Conservation (phyloP, 2,329 filamentous ascomycete species). For the Sporothrix phasma region DNA sequence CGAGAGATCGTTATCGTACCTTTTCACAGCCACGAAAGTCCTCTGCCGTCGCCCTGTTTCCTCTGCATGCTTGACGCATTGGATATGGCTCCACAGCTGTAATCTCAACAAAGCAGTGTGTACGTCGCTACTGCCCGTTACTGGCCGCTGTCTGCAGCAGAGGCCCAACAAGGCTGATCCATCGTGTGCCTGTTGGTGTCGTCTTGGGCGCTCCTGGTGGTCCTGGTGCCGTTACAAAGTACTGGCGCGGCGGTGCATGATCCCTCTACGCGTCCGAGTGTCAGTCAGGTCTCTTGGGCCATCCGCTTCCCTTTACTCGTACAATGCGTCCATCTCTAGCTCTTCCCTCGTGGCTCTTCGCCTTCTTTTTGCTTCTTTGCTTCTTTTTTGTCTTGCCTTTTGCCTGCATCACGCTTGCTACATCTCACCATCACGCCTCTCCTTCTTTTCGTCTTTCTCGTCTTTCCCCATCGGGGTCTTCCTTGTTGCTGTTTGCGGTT, state of each 20-base stretch:
- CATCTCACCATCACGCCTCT: not conserved
- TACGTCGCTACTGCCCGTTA: no score
- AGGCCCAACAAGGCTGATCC: not conserved
- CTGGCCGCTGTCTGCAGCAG: not conserved
- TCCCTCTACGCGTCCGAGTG: not conserved
- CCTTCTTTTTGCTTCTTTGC: not conserved
- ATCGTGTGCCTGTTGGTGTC: not conserved
- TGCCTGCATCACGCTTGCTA: not conserved
- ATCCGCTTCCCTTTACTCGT: no score
- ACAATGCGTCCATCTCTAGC: no score
- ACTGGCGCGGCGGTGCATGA: not conserved
- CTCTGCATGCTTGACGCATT: no score
- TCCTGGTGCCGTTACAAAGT: no score
- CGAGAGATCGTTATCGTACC: not conserved
- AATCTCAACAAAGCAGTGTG: no score
- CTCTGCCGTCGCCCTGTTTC: not conserved
- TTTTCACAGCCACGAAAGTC: not conserved
- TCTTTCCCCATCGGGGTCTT: not conserved
- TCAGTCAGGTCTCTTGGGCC: not conserved
- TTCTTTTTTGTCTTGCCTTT: not conserved
- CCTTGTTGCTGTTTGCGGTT: not conserved
- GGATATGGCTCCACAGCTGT: no score
- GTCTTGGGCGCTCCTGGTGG: not conserved
- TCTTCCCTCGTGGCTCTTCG: not conserved
- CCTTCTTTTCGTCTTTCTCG: not conserved